Percentiles rank a stretch among this genome's conserved stretches.
These are phyloP conservation scores for Trichoderma erinaceum DNA, from an alignment of 495 filamentous ascomycete genomes.

Conservation along the genomic window DNA sequence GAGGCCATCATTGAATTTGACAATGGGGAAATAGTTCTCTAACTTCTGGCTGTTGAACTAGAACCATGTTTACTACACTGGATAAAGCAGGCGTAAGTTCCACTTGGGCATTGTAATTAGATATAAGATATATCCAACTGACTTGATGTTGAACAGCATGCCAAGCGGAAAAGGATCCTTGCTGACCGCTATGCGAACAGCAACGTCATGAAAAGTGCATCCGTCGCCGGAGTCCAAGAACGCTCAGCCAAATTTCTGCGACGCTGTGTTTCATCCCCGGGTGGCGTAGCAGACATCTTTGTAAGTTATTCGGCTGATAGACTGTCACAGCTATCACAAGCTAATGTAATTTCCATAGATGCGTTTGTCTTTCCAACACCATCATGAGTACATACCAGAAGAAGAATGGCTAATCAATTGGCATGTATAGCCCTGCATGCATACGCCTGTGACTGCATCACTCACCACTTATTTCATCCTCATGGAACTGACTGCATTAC, in stretches of 20 bases:
- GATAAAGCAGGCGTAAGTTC: slow-evolving; percentile 46
- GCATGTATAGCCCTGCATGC: slow-evolving; percentile 41
- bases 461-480: slow-evolving; percentile 59
- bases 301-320: slow-evolving; percentile 17
- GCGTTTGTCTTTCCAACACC: not conserved
- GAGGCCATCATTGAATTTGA: not conserved
- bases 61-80: slow-evolving; percentile 58
- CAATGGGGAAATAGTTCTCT: slow-evolving; percentile 18
- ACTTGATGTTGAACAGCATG: slow-evolving; percentile 41
- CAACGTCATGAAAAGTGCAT: slow-evolving; percentile 50
- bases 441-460: slow-evolving; percentile 60
- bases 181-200: slow-evolving; percentile 62
- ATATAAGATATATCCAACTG: not conserved
- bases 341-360: not conserved
- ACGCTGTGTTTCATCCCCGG: slow-evolving; percentile 32
- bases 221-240: slow-evolving; percentile 49
- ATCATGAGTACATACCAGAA: slow-evolving; percentile 4
- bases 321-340: not conserved
- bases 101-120: not conserved
- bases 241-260: slow-evolving; percentile 47
- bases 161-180: slow-evolving; percentile 52
- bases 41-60: slow-evolving; percentile 15
- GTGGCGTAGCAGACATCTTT: slow-evolving; percentile 19
- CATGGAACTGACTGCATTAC: slow-evolving; percentile 52
- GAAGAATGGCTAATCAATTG: too few relatives aligned